Base-by-base conservation (phyloP, 352 stramenopile genomes). In the Globisporangium spiculum region DNA sequence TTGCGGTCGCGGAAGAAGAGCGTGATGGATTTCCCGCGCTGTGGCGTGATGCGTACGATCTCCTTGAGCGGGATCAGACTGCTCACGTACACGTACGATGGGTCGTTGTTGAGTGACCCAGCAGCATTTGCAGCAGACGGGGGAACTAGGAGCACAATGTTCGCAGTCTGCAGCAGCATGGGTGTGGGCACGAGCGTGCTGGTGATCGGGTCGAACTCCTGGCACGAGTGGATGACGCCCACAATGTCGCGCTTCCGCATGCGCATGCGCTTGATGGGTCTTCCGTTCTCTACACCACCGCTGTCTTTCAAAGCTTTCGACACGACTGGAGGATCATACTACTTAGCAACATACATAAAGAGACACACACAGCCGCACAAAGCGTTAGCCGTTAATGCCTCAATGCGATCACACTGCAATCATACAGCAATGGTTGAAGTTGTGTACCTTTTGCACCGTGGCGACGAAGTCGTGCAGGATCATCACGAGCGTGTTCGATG, bases 1-100 rank as follows among this genome's bases (percentile, higher is more conserved):
- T 73, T 67, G 22, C 75, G 79, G 63, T 88, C 70, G 67, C 89
- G 89, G 70, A 94, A 94, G 75, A 94, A 94, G 16, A 94, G 70
- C 41, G 84, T 94, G 66, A 94, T 59, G 24, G 86, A 92, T 68
- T 91, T 92, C 68, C 84, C 80, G 61, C 75, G 70, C 59, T 92
- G 84, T 10, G 86, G 86, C 1, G 86, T 92, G 73, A 94, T 91
- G 16, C 86, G 84, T 18, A 86, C 76, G 46, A 94, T 77, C 32
- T 92, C 81, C 22, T 79, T 80, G 20, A 94, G 73, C 12, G 75
- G 75, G 34, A 94, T 88, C 30, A 92, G 63, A 34, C 91, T 81
- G 41, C 76, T 69, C 34, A 94, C 81, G 67, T 85, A 86, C 46
- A 92, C 69, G 55, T 80, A 84, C 4, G 83, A 84, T 14, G 83